Conservation (phyloP, 2,329 filamentous ascomycete species). For the Periconia sp. region DNA sequence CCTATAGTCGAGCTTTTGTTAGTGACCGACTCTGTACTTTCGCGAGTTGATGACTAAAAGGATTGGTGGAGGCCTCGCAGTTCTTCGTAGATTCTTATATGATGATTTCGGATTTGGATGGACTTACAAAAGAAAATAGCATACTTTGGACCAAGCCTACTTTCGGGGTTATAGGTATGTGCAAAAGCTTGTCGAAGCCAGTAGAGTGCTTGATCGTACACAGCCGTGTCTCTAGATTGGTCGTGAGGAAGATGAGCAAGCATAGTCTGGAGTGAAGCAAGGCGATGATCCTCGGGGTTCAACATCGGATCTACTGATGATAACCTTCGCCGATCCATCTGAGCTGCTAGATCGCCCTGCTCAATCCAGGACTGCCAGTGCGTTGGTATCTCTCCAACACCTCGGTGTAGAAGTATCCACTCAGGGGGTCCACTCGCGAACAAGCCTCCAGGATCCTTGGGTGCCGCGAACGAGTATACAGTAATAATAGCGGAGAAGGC, state of each 20-base stretch:
- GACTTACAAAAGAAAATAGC: conserved; percentile 18
- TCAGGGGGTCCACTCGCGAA: conserved; percentile 12
- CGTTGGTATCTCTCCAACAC: conserved; percentile 15
- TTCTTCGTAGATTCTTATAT: too few relatives aligned
- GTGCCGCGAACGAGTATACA: conserved; percentile 20
- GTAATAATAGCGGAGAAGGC: conserved; percentile 19
- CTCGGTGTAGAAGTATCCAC: conserved; percentile 20
- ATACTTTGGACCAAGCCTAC: conserved; percentile 16
- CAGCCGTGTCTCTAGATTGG: too few relatives aligned
- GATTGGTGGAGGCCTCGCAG: too few relatives aligned
- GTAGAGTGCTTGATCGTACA: conserved; percentile 16
- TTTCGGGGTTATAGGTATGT: conserved; percentile 12
- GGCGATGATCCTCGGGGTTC: conserved; percentile 21
- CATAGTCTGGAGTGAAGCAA: conserved; percentile 13
- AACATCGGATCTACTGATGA: conserved; percentile 13
- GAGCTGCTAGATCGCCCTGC: conserved; percentile 9
- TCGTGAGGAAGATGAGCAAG: conserved; percentile 11
- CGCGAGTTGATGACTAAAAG: too few relatives aligned
- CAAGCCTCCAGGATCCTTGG: conserved; percentile 9
- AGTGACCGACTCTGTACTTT: too few relatives aligned
- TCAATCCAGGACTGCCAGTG: conserved; percentile 21
- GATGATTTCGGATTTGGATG: too few relatives aligned
- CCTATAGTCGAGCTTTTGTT: too few relatives aligned
- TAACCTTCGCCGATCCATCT: conserved; percentile 21
- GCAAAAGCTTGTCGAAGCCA: conserved; percentile 26